Evolutionary conservation across 148 eudicot species (phyloP), one percentile per base, ranked within the genome.

Genomic region (Cornus kousa): DNA sequence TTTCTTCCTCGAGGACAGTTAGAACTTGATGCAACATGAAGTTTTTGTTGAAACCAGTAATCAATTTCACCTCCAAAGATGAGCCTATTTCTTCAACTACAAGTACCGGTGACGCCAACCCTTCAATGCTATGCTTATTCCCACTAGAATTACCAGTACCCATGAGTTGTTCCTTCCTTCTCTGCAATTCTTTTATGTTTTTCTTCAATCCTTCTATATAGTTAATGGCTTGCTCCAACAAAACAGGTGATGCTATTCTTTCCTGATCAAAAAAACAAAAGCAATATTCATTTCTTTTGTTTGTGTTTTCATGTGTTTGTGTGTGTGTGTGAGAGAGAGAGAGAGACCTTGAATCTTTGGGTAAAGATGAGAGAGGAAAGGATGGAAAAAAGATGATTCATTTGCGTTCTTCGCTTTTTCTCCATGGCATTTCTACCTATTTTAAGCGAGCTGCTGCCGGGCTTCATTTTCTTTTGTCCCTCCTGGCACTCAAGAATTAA

Each of bases 51-150:
- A 67, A 24, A 2, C 70, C 70, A 9, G 70, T 67, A 23, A 28
- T 67, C 70, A 67, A 67, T 24, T 67, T 67, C 70, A 67, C 70
- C 70, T 67, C 37, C 70, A 67, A 67, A 24, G 70, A 24, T 28
- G 70, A 24, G 24, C 70, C 70, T 16, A 28, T 28, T 7, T 67
- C 70, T 67, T 12, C 7, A 8, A 67, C 5, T 28, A 0, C 37
- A 31, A 67, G 16, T 23, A 67, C 70, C 10, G 70, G 70, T 9
- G 5, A 24, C 5, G 0, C 10, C 35, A 35, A 67, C 4, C 37
- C 37, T 0, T 12, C 35, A 5, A 2, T 67, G 33, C 24, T 10
- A 24, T 67, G 16, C 4, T 62, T 62, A n/a, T 16, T 31, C 35
- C 9, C 2, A 48, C 4, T 35, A 35, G 4, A 0, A 1, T 48